These are phyloP conservation scores for Fremontodendron californicum DNA, from an alignment of 345 rosid genomes.

Conservation along the genomic window DNA sequence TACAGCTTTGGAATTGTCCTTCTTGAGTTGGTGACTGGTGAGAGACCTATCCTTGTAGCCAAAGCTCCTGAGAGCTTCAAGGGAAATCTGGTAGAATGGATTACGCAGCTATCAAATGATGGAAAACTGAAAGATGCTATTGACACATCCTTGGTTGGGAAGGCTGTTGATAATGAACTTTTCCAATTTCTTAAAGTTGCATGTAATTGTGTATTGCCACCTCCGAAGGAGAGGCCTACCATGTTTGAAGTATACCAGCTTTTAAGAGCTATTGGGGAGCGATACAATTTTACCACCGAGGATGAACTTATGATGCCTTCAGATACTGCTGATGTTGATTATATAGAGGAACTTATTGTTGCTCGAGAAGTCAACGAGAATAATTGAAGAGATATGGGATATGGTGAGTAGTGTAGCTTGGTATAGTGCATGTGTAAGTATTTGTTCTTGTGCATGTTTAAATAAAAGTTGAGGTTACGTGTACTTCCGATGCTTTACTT, in stretches of 20 bases:
- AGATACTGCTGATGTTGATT: conserved; percentile 53
- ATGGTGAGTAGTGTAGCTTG: conserved; percentile 6
- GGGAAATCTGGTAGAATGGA: conserved; percentile 92
- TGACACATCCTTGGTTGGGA: conserved; percentile 51
- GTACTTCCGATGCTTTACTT: conserved; percentile 17
- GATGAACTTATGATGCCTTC: conserved; percentile 67
- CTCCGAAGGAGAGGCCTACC: conserved; percentile 76
- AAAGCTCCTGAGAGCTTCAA: conserved; percentile 70
- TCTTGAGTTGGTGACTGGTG: conserved; percentile 88
- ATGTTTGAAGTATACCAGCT: conserved; percentile 89
- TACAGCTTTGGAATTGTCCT: conserved; percentile 95
- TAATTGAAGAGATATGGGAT: conserved; percentile 20
- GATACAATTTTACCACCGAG: conserved; percentile 63
- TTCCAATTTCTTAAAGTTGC: conserved; percentile 83
- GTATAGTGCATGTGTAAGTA: conserved; percentile 26
- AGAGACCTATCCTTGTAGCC: conserved; percentile 63
- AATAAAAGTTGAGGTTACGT: conserved; percentile 27
- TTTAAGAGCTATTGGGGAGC: conserved; percentile 78
- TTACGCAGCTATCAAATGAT: conserved; percentile 40
- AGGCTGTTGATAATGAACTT: conserved; percentile 64
- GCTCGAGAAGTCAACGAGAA: conserved; percentile 36
- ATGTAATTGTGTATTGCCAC: conserved; percentile 57
- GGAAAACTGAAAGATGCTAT: conserved; percentile 63
- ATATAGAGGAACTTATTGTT: conserved; percentile 74
- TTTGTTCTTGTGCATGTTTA: conserved; percentile 6